A percentile compares a stretch with the other conserved stretches of the same genome.
Conservation (phyloP, 306 rosid genomes). For the Vigna hirtella region DNA sequence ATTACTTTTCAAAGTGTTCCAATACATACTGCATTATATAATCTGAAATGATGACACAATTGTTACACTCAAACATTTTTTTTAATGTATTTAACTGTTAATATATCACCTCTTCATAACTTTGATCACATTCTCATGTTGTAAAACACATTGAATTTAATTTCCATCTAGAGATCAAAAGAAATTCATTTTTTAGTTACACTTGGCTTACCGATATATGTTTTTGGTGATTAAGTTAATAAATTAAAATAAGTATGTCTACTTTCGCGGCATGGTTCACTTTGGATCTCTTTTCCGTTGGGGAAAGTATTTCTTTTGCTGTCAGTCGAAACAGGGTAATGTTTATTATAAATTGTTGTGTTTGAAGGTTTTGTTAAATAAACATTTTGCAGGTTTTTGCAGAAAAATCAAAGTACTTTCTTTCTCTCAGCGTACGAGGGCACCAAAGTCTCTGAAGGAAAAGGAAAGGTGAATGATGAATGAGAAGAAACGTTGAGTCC, state of each 20-base stretch:
- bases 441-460: slow-evolving; percentile 64
- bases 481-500: slow-evolving; percentile 45
- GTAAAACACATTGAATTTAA: slow-evolving; percentile 7
- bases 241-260: slow-evolving; percentile 3
- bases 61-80: not conserved
- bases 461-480: slow-evolving; percentile 77
- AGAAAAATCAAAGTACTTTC: slow-evolving; percentile 76
- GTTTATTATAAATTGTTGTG: slow-evolving; percentile 1
- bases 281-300: slow-evolving; percentile 1
- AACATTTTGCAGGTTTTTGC: slow-evolving; percentile 73
- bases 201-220: not conserved
- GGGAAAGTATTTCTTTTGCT: slow-evolving; percentile 6
- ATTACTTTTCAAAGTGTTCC: not conserved
- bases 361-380: slow-evolving; percentile 18
- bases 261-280: slow-evolving; percentile 8
- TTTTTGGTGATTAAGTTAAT: not conserved
- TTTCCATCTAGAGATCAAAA: not conserved
- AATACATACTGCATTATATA: slow-evolving; percentile 20
- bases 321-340: not conserved
- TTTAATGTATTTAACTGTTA: slow-evolving; percentile 4
- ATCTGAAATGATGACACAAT: slow-evolving; percentile 10
- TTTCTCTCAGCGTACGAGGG: slow-evolving; percentile 77
- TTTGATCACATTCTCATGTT: slow-evolving; percentile 7
- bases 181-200: not conserved
- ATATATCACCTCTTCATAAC: not conserved